A percentile compares a stretch with the other conserved stretches of the same genome.
These are phyloP conservation scores for Colletotrichum magnum DNA, from an alignment of 2,329 filamentous ascomycete genomes.

Conservation along the genomic window DNA sequence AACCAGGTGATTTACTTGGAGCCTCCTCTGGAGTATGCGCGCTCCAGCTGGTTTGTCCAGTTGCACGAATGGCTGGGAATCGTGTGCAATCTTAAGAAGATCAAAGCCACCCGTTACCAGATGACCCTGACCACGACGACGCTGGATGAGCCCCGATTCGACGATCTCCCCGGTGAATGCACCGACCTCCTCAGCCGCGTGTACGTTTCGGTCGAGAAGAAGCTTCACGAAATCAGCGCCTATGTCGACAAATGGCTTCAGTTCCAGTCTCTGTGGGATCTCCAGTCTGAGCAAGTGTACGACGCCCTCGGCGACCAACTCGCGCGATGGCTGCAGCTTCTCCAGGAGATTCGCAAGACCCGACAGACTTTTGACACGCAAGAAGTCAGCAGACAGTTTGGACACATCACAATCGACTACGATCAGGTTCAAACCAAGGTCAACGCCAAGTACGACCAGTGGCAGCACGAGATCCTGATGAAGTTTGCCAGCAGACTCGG, in stretches of 20 bases:
- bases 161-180: constrained; percentile 87
- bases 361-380: constrained; percentile 97
- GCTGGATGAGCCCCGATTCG: constrained; percentile 81
- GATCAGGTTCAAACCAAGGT: constrained; percentile 99
- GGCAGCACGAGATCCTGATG: constrained; percentile 96
- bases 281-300: constrained; percentile 96
- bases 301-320: constrained; percentile 92
- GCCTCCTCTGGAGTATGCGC: constrained; percentile 90
- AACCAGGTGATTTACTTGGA: constrained; percentile 98
- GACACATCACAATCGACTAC: constrained; percentile 95
- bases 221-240: constrained; percentile 81
- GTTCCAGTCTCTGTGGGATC: constrained; percentile 98
- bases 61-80: constrained; percentile 94
- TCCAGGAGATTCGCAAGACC: constrained; percentile 97
- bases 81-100: constrained; percentile 91
- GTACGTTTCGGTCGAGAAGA: constrained; percentile 86
- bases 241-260: constrained; percentile 99
- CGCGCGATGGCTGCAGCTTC: constrained; percentile 90
- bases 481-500: constrained; percentile 94
- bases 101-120: constrained; percentile 95
- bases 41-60: constrained; percentile 93
- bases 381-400: constrained; percentile 92
- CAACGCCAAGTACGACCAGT: constrained; percentile 99
- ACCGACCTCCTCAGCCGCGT: constrained; percentile 84
- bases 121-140: constrained; percentile 81